Evolutionary conservation across 352 stramenopile genomes (phyloP), one percentile per base, ranked within the genome.

Genomic region (Phytophthora litchii): DNA sequence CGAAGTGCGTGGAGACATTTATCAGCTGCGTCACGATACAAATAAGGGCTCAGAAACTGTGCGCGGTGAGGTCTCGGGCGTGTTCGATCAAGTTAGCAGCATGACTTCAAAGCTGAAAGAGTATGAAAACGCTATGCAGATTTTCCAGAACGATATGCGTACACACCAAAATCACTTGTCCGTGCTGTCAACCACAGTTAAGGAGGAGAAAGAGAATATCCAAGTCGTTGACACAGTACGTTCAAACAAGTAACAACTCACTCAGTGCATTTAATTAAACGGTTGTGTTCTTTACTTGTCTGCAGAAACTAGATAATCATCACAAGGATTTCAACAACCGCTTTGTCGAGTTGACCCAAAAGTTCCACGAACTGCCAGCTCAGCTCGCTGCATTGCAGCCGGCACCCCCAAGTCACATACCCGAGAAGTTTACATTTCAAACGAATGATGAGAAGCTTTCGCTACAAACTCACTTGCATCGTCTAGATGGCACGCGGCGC

Each of bases 291-390:
- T 34, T 25, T 9, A 35, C 6, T 54, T 12, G 25, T 43, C 6
- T 54, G 13, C 46, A 92, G 78, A 89, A 89, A 86, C 67, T 92
- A 0, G 80, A 92, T 23, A 75, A 80, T 50, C 78, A 90, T 45
- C 76, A 67, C 13, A 74, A 92, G 13, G 76, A 86, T 35, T 78
- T 88, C 20, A 81, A 89, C 42, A 82, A 61, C 10, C 70, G 76
- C 2, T 83, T 89, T 21, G 58, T 76, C 14, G 79, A 91, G 47
- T 46, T 91, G 12, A 82, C 70, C 4, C 76, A 85, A 12, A 86
- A 83, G 32, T 79, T 91, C 5, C 72, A 89, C 21, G 79, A 89
- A 8, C 67, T 89, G 13, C 81, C 81, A 1, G 56, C 69, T 20
- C 60, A 80, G 4, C 58, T 91, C 3, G 81, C 68, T 25, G 71